Evolutionary conservation across 805 yeast genomes (phyloP).

Genomic region (Saccharomycopsis babjevae): DNA sequence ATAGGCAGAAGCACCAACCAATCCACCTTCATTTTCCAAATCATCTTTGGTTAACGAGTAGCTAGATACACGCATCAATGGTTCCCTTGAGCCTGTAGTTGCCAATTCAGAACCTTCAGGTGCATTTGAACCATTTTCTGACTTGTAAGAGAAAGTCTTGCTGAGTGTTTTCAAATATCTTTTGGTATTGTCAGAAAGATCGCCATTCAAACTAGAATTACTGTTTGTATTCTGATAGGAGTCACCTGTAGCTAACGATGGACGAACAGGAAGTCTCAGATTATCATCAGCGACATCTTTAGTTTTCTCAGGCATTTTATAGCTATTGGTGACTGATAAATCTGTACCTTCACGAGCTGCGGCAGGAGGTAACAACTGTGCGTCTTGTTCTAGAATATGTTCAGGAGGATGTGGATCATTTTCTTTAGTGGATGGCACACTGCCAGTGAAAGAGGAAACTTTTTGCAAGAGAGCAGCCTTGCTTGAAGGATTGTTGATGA

Average conservation of each 20-base stretch:
- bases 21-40: constrained; percentile 47
- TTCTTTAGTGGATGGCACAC: not conserved
- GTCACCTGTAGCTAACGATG: constrained; percentile 71
- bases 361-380: constrained; percentile 34
- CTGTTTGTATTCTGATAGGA: constrained; percentile 48
- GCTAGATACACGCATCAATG: constrained; percentile 2
- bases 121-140: not conserved
- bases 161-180: constrained; percentile 13
- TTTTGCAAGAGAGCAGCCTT: not conserved
- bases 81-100: not conserved
- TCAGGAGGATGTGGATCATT: constrained; percentile 25
- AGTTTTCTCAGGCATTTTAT: not conserved
- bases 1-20: constrained; percentile 34
- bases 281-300: not conserved
- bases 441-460: not conserved
- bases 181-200: constrained; percentile 9
- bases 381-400: constrained; percentile 29
- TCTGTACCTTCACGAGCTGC: constrained; percentile 33
- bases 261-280: constrained; percentile 22
- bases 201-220: not conserved
- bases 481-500: not conserved
- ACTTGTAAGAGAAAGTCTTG: constrained; percentile 16
- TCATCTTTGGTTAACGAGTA: constrained; percentile 26
- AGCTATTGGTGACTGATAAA: constrained; percentile 13
- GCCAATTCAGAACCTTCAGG: not conserved